phyloP scores from a whole-genome alignment of 768 basidiomycete genomes.

The Stropharia rugosoannulata region DNA sequence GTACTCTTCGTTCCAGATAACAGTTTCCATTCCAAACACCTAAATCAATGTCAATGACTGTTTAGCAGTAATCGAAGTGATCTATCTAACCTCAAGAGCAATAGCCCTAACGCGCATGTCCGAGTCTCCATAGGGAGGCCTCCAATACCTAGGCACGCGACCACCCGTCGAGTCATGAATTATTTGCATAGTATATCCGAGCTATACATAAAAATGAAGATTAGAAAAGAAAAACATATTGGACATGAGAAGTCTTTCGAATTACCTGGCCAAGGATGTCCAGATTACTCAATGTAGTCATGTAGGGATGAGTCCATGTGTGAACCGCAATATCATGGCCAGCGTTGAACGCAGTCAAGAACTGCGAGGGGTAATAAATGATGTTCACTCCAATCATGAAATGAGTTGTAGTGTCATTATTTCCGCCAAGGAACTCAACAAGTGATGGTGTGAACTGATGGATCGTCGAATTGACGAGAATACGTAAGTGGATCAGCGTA shows the following conservation, averaged over 20 bases:
- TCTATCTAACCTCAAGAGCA: constrained; percentile 61
- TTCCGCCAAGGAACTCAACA: constrained; percentile 62
- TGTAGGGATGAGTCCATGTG: constrained; percentile 76
- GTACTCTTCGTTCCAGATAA: constrained; percentile 91
- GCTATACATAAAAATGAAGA: constrained; percentile 26
- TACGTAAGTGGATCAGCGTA: neutral
- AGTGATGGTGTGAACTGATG: constrained; percentile 43
- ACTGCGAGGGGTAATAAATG: constrained; percentile 50
- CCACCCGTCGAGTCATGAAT: constrained; percentile 84
- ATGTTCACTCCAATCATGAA: constrained; percentile 90
- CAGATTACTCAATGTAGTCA: constrained; percentile 74
- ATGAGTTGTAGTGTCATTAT: constrained; percentile 76
- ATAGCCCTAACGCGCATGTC: constrained; percentile 86
- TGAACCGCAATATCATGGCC: constrained; percentile 52
- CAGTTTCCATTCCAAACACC: constrained; percentile 78
- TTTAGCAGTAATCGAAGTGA: neutral
- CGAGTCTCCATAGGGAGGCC: constrained; percentile 85
- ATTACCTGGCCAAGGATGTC: constrained; percentile 64
- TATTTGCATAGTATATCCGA: constrained; percentile 81
- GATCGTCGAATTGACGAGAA: neutral
- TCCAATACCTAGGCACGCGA: constrained; percentile 68
- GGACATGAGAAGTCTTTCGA: neutral
- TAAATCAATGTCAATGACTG: constrained; percentile 9
- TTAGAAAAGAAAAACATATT: neutral
- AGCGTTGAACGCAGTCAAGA: constrained; percentile 49